Evolutionary conservation across 2,329 filamentous ascomycete genomes (phyloP).

Genomic region (Akanthomyces lecanii): DNA sequence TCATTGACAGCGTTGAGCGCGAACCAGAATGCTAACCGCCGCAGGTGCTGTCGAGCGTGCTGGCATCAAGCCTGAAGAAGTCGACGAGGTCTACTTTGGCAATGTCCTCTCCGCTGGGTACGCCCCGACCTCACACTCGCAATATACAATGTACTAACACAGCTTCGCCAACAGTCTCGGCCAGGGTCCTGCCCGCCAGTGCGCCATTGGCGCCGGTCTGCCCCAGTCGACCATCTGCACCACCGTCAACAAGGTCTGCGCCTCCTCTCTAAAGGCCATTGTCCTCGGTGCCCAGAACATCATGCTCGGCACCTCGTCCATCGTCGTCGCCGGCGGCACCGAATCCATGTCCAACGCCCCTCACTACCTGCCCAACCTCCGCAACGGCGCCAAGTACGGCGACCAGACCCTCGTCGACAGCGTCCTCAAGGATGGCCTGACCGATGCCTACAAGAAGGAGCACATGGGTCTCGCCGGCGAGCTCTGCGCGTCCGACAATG

Average conservation of each 20-base stretch:
- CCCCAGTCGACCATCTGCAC: slow-evolving; percentile 76
- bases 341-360: slow-evolving; percentile 99
- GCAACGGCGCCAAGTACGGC: slow-evolving; percentile 89
- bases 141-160: not conserved
- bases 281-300: slow-evolving; percentile 95
- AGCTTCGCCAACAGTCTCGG: slow-evolving; percentile 60
- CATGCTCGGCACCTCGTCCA: slow-evolving; percentile 88
- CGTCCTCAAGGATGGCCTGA: slow-evolving; percentile 89
- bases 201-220: slow-evolving; percentile 84
- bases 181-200: slow-evolving; percentile 94
- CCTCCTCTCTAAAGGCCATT: slow-evolving; percentile 89
- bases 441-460: slow-evolving; percentile 91
- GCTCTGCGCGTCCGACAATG: slow-evolving; percentile 83
- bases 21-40: slow-evolving; percentile 19
- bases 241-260: slow-evolving; percentile 98
- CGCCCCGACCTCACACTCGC: slow-evolving; percentile 23
- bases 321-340: slow-evolving; percentile 89
- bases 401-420: slow-evolving; percentile 86
- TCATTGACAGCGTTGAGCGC: not conserved
- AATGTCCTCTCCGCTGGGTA: slow-evolving; percentile 97
- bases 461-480: slow-evolving; percentile 94
- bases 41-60: slow-evolving; percentile 76
- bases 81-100: slow-evolving; percentile 96
- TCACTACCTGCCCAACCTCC: slow-evolving; percentile 87
- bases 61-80: slow-evolving; percentile 81